A percentile compares a stretch with the other conserved stretches of the same genome.
These are phyloP conservation scores for Kwoniella dendrophila DNA, from an alignment of 768 basidiomycete species.

Conservation along the genomic window DNA sequence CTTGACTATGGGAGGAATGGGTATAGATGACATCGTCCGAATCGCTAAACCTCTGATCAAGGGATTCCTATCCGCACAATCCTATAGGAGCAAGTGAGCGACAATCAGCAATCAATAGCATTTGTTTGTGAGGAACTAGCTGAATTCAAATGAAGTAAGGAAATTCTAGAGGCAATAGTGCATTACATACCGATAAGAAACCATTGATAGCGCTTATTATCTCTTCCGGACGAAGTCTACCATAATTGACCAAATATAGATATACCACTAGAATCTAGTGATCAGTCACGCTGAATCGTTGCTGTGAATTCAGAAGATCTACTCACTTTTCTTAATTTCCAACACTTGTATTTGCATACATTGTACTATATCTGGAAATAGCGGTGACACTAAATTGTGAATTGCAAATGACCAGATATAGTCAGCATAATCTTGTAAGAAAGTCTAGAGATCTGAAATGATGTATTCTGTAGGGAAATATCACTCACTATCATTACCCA, in stretches of 20 bases:
- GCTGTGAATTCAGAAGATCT: background rate
- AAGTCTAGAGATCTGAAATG: too few species aligned
- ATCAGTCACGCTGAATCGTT: background rate
- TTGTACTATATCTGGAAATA: slow-evolving; percentile 94
- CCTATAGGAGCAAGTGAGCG: slow-evolving; percentile 61
- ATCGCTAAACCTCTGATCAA: slow-evolving; percentile 95
- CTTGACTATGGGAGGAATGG: slow-evolving; percentile 78
- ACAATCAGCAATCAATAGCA: slow-evolving; percentile 3
- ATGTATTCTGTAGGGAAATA: background rate
- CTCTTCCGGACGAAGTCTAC: slow-evolving; percentile 87
- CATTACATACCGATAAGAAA: slow-evolving; percentile 72
- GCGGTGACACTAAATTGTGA: slow-evolving; percentile 74
- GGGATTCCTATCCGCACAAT: slow-evolving; percentile 93
- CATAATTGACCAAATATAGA: slow-evolving; percentile 95
- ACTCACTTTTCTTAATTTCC: slow-evolving; percentile 98
- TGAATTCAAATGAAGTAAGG: too few species aligned
- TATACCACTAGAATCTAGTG: slow-evolving; percentile 77
- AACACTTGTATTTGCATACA: slow-evolving; percentile 91
- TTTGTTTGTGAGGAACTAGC: too few species aligned
- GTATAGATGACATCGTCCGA: slow-evolving; percentile 99
- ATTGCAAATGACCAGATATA: too few species aligned
- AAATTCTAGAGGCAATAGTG: background rate
- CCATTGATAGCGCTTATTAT: slow-evolving; percentile 87
- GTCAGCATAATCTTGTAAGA: too few species aligned
- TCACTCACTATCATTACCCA: slow-evolving; percentile 95